phyloP scores from a whole-genome alignment of 2,329 filamentous ascomycete genomes.

The Penicillium capsulatum region DNA sequence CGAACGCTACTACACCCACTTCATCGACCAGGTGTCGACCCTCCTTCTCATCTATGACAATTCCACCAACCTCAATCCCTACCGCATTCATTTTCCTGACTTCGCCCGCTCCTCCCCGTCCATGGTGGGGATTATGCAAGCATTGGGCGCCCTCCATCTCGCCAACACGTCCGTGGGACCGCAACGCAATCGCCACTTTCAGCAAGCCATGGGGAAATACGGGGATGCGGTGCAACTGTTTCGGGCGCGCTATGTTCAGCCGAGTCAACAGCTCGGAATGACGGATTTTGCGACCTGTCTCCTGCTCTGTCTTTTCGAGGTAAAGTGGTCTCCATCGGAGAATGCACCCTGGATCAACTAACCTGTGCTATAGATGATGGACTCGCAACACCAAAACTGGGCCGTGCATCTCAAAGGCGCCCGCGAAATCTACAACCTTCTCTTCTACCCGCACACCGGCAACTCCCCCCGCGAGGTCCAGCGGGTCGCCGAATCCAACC shows the following conservation, averaged over 20 bases:
- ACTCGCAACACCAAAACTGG: conserved; percentile 38
- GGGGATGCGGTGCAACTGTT: conserved; percentile 36
- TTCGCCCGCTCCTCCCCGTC: conserved; percentile 33
- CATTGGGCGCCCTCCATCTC: conserved; percentile 40
- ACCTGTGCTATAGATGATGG: conserved; percentile 33
- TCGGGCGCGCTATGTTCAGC: conserved; percentile 25
- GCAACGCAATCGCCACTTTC: conserved; percentile 34
- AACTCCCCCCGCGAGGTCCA: conserved; percentile 24
- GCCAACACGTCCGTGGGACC: conserved; percentile 35
- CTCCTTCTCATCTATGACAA: conserved; percentile 37
- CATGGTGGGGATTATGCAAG: conserved; percentile 39
- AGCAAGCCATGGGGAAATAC: conserved; percentile 39
- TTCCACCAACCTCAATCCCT: conserved; percentile 36
- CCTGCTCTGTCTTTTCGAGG: conserved; percentile 35
- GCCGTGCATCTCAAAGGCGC: conserved; percentile 39
- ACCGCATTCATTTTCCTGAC: conserved; percentile 32
- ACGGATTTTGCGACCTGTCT: conserved; percentile 36
- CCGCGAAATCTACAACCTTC: conserved; percentile 35
- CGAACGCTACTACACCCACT: conserved; percentile 36
- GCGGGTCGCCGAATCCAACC: conserved; percentile 30
- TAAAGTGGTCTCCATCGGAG: conserved; percentile 7
- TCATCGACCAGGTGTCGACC: conserved; percentile 33
- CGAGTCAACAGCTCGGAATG: conserved; percentile 23
- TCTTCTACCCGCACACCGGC: conserved; percentile 27
- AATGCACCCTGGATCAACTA: not conserved